Base-by-base conservation (phyloP, 176 grass and related monocot species). In the Oryza nivara region DNA sequence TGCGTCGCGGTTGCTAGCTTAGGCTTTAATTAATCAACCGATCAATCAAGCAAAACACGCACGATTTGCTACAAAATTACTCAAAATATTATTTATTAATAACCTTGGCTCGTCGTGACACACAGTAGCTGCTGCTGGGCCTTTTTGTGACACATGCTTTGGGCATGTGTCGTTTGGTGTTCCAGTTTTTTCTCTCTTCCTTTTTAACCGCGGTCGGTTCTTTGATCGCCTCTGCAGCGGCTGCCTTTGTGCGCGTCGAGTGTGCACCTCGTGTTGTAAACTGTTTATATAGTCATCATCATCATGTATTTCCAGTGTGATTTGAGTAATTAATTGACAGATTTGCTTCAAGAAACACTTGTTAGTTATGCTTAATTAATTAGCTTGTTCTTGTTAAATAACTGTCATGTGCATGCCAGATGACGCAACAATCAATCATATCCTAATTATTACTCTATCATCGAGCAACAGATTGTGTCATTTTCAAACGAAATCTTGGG, bases 271-370 rank as follows among this genome's bases (percentile, higher is more conserved):
- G 74, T 68, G 54, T 17, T 78, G 88, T 83, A 83, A 67, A 67
- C 63, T 51, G 65, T 79, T 61, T 25, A 16, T 43, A 25, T 20
- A 64, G 60, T 44, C 30, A 26, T 36, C 34, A 17, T 44, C 20
- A 26, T 36, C 35, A 32, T 20, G 60, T 68, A 74, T 80, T 77
- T 75, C 38, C 51, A 5, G 84, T 87, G 84, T 87, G 80, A 87
- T 90, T 87, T 75, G 80, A 87, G 84, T 74, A 68, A 79, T 54
- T 88, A 46, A 88, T 73, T 82, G 60, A 90, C 84, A 83, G 73
- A 78, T 78, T 88, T 10, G 25, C 81, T 79, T 15, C 34, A 67
- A 44, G 4, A 3, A 9, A 25, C 30, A 19, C 54, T 20, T 58
- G 17, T 58, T 20, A 20, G 8, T 44, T 44, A 10, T 4, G 34